Conservation (phyloP, 2,329 filamentous ascomycete species). For the Didymella glomerata region DNA sequence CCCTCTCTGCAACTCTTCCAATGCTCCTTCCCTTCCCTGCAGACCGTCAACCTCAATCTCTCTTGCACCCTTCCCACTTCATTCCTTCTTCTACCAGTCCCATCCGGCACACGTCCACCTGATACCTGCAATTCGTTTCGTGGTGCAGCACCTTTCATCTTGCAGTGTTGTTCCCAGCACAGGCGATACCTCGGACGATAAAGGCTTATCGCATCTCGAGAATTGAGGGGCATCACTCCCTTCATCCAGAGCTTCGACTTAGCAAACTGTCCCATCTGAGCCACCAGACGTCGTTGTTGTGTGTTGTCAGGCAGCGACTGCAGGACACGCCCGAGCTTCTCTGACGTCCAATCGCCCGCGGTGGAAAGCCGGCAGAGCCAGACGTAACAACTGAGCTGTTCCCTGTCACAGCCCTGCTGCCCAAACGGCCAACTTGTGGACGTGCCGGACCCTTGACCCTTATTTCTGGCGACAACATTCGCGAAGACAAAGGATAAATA, state of each 20-base stretch:
- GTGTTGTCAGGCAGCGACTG: slow-evolving; percentile 45
- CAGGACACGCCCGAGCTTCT: slow-evolving; percentile 33
- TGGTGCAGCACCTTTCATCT: slow-evolving; percentile 17
- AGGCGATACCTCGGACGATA: slow-evolving; percentile 45
- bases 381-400: slow-evolving; percentile 37
- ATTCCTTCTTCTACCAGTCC: neutral
- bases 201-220: slow-evolving; percentile 44
- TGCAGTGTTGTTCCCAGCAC: slow-evolving; percentile 26
- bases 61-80: neutral
- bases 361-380: slow-evolving; percentile 29
- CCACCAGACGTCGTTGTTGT: slow-evolving; percentile 18
- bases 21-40: slow-evolving; percentile 22
- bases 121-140: slow-evolving; percentile 2
- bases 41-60: slow-evolving; percentile 20
- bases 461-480: slow-evolving; percentile 31
- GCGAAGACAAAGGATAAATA: slow-evolving; percentile 44
- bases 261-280: slow-evolving; percentile 15
- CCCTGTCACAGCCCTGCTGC: slow-evolving; percentile 43
- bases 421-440: slow-evolving; percentile 35
- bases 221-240: slow-evolving; percentile 36
- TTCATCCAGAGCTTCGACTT: slow-evolving; percentile 22
- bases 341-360: slow-evolving; percentile 43
- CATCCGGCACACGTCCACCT: neutral
- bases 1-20: slow-evolving; percentile 36
- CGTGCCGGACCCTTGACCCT: slow-evolving; percentile 30